Percentiles rank a stretch among this genome's conserved stretches.
Evolutionary conservation across 768 basidiomycete species (phyloP).

Genomic region (Pulveroboletus sp.): DNA sequence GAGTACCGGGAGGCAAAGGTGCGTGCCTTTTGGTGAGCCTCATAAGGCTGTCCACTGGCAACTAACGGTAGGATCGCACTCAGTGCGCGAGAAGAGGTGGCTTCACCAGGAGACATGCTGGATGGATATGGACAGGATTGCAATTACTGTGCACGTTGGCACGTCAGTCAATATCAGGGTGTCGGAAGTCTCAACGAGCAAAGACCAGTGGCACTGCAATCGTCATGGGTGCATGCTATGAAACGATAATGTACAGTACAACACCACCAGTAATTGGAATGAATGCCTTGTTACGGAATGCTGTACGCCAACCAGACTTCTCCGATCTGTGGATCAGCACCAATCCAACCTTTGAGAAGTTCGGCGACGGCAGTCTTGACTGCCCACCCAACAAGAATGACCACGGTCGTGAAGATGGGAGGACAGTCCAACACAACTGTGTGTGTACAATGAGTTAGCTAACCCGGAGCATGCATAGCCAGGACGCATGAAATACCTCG

Average conservation of each 20-base stretch:
- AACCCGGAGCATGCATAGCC: not conserved
- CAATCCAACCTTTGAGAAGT: constrained; percentile 65
- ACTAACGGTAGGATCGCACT: constrained; percentile 75
- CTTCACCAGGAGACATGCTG: constrained; percentile 22
- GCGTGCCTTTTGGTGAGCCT: constrained; percentile 94
- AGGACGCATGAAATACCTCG: constrained; percentile 47
- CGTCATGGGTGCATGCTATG: not conserved
- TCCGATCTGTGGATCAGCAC: constrained; percentile 49
- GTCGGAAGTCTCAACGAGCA: no score
- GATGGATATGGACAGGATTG: constrained; percentile 5
- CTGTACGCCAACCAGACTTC: constrained; percentile 80
- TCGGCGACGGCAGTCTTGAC: constrained; percentile 61
- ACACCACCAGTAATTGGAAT: not conserved
- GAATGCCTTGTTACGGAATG: constrained; percentile 48
- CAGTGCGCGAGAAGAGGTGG: constrained; percentile 59
- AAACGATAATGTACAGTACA: constrained; percentile 1
- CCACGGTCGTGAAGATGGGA: constrained; percentile 67
- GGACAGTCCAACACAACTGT: constrained; percentile 75
- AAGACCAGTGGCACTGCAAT: no score
- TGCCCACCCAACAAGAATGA: constrained; percentile 70
- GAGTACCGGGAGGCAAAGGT: constrained; percentile 88
- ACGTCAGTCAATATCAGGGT: not conserved
- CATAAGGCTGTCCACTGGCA: constrained; percentile 67
- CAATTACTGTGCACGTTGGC: not conserved
- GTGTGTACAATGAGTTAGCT: not conserved